Base-by-base conservation (phyloP, 306 rosid species). In the Cyclanthera cordifolia region DNA sequence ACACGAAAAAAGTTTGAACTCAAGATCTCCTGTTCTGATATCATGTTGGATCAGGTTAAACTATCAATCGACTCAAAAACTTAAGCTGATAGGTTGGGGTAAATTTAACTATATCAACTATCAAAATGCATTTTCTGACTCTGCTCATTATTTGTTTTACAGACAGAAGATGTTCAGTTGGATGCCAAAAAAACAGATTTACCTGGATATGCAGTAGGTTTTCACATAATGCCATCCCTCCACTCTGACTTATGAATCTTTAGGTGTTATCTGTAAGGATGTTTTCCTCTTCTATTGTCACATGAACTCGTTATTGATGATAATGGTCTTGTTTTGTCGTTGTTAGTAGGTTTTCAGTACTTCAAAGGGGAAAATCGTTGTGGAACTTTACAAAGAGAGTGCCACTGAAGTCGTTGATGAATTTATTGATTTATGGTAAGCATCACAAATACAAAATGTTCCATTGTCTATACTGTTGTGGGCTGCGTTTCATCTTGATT, bases 351-450 rank as follows among this genome's bases (percentile, higher is more conserved):
- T 85, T 74, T 72, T 93, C 75, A 88, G 83, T 80, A 93, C 96
- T 15, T 84, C 98, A 23, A 93, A 89, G 84, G 98, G 98, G 75
- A 68, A 80, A 71, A 83, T 93, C 16, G 73, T 77, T 32, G 81
- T 86, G 74, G 86, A 85, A 79, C 86, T 93, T 57, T 54, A 75
- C 85, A 93, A 93, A 87, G 96, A 93, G 5, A 88, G 83, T 66
- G 84, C 96, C 76, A 96, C 98, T 45, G 98, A 93, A 80, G 96
- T 83, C 71, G 98, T 93, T 76, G 98, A 93, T 74, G 93, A 89
- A 82, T 93, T 93, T 86, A 86, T 89, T 65, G 96, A 93, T 83
- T 84, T 89, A 72, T 87, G 98, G 98, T 93, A 75, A 86, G 98
- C 86, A 64, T 54, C 61, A 4, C 8, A 69, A 19, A 15, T 30